Base-by-base conservation (phyloP, 768 basidiomycete species). In the Artomyces pyxidatus region DNA sequence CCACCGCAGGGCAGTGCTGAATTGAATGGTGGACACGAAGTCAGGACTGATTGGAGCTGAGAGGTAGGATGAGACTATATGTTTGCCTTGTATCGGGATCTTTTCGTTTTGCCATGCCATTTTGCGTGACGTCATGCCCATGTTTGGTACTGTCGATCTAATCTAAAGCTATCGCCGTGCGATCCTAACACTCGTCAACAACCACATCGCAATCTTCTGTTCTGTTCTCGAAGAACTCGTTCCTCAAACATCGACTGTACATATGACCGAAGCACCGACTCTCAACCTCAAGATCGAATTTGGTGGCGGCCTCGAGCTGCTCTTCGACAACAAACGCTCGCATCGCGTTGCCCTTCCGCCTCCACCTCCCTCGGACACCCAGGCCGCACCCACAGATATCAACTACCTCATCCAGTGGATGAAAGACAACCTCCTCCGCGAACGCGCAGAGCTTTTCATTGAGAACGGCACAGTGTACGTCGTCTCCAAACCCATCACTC, bases 381-480 rank as follows among this genome's bases (percentile, higher is more conserved):
- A 55, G 14, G 58, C 53, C 12, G 61, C 64, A 14, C 71, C 76
- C 6, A 69, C 76, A 7, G 81, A 90, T 59, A 68, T 98, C 54
- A 68, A 77, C 3, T 89, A 82, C 61, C 74, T 99, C 38, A 83
- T 98, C 21, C 74, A 77, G 50, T 81, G 88, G 67, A 74, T 99
- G 53, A 76, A 81, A 47, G 76, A 84, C 50, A 78, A 84, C 57
- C 64, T 93, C 50, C 72, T 99, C 58, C 85, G 78, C 57, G 92
- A 94, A 60, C 71, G 96, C 16, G 78, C 77, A 21, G 94, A 96
- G 61, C 70, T 99, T 52, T 99, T 99, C 64, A 73, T 88, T 47
- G 93, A 97, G 48, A 81, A 81, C 9, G 79, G 76, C 17, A 91
- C 85, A 23, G 87, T 97, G 94, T 96, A 65, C 60, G 84, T 73